Conservation (phyloP, 768 basidiomycete species). For the Lentinula sp. region DNA sequence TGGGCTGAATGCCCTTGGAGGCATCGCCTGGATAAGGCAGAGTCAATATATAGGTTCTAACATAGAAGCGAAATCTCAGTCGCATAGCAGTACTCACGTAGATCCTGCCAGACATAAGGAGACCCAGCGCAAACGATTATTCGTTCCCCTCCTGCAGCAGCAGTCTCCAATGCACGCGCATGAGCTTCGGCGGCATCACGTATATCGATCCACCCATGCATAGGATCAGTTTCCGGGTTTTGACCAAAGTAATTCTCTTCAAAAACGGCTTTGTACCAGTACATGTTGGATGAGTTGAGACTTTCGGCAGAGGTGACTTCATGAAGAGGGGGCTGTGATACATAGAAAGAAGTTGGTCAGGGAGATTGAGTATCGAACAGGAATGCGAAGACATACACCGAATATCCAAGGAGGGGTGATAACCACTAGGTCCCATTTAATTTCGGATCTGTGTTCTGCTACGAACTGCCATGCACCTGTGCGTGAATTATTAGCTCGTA, state of each 20-base stretch:
- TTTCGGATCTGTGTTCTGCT: constrained; percentile 29
- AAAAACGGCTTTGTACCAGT: not conserved
- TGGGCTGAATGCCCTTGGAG: not conserved
- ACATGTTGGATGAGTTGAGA: not conserved
- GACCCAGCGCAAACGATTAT: constrained; percentile 31
- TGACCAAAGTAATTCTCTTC: not conserved
- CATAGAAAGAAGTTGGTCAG: constrained; percentile 5
- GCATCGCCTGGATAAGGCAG: not conserved
- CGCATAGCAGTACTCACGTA: not conserved
- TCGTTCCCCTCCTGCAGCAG: constrained; percentile 38
- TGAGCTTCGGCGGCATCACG: constrained; percentile 43
- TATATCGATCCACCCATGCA: constrained; percentile 27
- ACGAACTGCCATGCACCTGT: constrained; percentile 38
- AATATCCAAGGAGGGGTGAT: constrained; percentile 46
- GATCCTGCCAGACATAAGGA: constrained; percentile 1
- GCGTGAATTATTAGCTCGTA: not conserved
- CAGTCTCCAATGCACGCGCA: constrained; percentile 31
- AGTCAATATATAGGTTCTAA: not conserved
- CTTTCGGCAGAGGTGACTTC: not conserved
- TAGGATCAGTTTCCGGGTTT: not conserved
- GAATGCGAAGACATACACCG: constrained; percentile 18
- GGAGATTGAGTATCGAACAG: not conserved
- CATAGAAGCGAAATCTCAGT: not conserved
- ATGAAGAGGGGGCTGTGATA: constrained; percentile 1
- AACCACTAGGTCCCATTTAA: constrained; percentile 46